A percentile compares a stretch with the other conserved stretches of the same genome.
These are phyloP conservation scores for Pythium dissotocum DNA, from an alignment of 352 stramenopile species.

Conservation along the genomic window DNA sequence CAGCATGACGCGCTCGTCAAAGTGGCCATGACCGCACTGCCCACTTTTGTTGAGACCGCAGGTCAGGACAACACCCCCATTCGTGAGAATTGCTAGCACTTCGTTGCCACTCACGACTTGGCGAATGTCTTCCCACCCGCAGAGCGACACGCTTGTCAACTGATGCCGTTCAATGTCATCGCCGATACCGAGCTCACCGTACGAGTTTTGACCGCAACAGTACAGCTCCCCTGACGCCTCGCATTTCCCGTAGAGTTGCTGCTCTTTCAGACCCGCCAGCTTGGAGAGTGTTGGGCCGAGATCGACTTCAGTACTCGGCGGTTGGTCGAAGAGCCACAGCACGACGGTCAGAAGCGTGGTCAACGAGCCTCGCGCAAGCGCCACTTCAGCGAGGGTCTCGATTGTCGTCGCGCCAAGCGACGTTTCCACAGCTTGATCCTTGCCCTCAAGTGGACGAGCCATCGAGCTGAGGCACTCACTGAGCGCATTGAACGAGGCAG, in stretches of 20 bases:
- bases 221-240: constrained; percentile 86
- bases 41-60: constrained; percentile 89
- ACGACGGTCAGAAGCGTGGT: constrained; percentile 70
- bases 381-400: constrained; percentile 76
- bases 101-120: constrained; percentile 87
- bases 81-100: constrained; percentile 79
- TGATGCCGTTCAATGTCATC: constrained; percentile 84
- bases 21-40: constrained; percentile 86
- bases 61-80: constrained; percentile 76
- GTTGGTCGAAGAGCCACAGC: constrained; percentile 69
- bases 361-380: constrained; percentile 67
- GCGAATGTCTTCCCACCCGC: constrained; percentile 81
- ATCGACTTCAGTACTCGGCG: constrained; percentile 42
- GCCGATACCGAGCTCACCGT: constrained; percentile 83
- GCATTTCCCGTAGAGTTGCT: constrained; percentile 86
- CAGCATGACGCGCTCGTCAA: constrained; percentile 87
- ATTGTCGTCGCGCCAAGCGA: constrained; percentile 56
- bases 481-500: constrained; percentile 70
- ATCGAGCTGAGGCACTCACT: constrained; percentile 68
- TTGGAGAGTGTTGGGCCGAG: constrained; percentile 62
- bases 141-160: constrained; percentile 74
- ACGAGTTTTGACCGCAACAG: constrained; percentile 87
- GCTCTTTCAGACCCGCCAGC: constrained; percentile 77
- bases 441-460: constrained; percentile 22
- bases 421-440: constrained; percentile 31